Percentiles rank a stretch among this genome's conserved stretches.
These are phyloP conservation scores for Penicilliopsis zonata DNA, from an alignment of 495 filamentous ascomycete species.

Conservation along the genomic window DNA sequence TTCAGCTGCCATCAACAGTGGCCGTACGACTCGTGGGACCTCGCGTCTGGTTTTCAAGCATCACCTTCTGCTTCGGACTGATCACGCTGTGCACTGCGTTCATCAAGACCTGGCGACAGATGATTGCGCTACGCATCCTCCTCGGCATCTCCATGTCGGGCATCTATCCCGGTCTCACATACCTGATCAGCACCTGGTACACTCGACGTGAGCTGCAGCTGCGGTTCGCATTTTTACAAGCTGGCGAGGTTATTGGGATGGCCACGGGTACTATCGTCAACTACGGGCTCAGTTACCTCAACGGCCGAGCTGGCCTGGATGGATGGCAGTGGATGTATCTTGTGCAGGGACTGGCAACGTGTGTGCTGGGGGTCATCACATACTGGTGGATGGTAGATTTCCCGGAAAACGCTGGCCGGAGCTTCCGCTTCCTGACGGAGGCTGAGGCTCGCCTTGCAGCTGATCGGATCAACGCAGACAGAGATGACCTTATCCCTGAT, in stretches of 20 bases:
- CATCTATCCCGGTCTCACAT: conserved; percentile 60
- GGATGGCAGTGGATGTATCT: conserved; percentile 75
- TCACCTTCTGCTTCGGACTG: conserved; percentile 57
- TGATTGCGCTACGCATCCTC: conserved; percentile 60
- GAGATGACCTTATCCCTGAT: conserved; percentile 52
- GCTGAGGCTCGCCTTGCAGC: conserved; percentile 45
- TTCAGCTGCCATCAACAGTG: conserved; percentile 64
- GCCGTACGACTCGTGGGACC: conserved; percentile 58
- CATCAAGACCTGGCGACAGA: conserved; percentile 52
- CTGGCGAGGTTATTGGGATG: conserved; percentile 52
- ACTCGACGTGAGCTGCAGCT: conserved; percentile 60
- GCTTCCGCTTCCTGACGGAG: conserved; percentile 50
- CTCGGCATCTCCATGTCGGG: conserved; percentile 57
- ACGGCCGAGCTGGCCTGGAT: conserved; percentile 45
- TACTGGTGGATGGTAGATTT: conserved; percentile 79
- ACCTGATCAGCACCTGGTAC: conserved; percentile 66
- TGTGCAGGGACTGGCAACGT: conserved; percentile 55
- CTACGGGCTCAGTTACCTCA: conserved; percentile 53
- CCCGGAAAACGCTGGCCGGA: conserved; percentile 50
- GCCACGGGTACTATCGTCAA: conserved; percentile 65
- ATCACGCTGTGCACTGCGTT: conserved; percentile 66
- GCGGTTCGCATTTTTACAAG: conserved; percentile 63
- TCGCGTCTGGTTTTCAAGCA: conserved; percentile 52
- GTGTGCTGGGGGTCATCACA: conserved; percentile 51
- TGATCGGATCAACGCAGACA: conserved; percentile 47